Evolutionary conservation across 148 eudicot genomes (phyloP).

Genomic region (Vaccinium myrtillus): DNA sequence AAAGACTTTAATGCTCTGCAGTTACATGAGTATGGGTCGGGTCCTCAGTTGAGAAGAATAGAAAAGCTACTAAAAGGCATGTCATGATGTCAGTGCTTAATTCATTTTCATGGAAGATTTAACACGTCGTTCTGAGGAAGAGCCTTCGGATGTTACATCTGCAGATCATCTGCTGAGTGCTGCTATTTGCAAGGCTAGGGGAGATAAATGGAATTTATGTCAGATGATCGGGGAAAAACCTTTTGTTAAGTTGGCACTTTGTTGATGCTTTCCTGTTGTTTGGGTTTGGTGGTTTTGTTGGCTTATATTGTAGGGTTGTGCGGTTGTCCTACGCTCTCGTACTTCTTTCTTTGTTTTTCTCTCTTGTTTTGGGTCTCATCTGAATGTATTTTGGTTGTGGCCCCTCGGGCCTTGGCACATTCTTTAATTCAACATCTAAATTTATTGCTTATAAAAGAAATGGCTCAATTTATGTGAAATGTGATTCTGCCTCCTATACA

Average conservation of each 20-base stretch:
- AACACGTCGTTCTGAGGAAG: not conserved
- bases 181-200: not conserved
- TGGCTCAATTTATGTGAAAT: not conserved
- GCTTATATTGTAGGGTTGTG: not conserved
- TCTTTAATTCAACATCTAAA: not conserved
- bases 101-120: not conserved
- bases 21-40: not conserved
- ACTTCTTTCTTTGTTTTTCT: not conserved
- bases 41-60: not conserved
- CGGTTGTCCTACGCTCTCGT: not conserved
- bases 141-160: not conserved
- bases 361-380: not conserved
- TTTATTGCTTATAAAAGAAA: not conserved
- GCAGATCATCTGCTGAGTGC: no score
- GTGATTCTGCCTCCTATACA: not conserved
- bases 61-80: not conserved
- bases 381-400: not conserved
- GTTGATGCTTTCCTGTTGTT: not conserved
- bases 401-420: not conserved
- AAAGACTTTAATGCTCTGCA: not conserved
- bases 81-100: not conserved
- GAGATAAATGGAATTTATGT: not conserved
- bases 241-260: not conserved
- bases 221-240: not conserved
- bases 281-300: not conserved